Percentiles rank a stretch among this genome's conserved stretches.
phyloP scores from a whole-genome alignment of 2,329 filamentous ascomycete species.

The Boeremia lycopersici region DNA sequence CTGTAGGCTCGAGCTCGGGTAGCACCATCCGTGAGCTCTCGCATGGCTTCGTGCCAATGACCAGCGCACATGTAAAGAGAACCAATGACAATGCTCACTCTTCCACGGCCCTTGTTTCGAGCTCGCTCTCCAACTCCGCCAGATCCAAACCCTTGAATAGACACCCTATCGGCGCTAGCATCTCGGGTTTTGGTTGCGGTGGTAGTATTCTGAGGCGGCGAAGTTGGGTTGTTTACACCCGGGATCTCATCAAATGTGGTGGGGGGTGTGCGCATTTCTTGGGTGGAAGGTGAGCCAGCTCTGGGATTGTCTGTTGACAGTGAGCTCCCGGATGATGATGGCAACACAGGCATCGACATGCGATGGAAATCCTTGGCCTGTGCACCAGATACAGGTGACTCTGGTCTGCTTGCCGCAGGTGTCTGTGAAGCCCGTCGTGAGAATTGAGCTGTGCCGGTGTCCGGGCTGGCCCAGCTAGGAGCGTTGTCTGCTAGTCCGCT shows the following conservation, averaged over 20 bases:
- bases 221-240: slow-evolving; percentile 44
- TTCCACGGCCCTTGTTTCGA: slow-evolving; percentile 79
- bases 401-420: slow-evolving; percentile 33
- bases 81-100: slow-evolving; percentile 79
- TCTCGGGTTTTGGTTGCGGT: slow-evolving; percentile 54
- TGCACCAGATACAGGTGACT: slow-evolving; percentile 43
- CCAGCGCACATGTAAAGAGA: slow-evolving; percentile 88
- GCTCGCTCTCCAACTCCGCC: slow-evolving; percentile 74
- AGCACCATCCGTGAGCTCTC: slow-evolving; percentile 81
- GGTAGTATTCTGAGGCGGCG: slow-evolving; percentile 50
- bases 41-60: slow-evolving; percentile 85
- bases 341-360: slow-evolving; percentile 79
- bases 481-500: slow-evolving; percentile 31
- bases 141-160: slow-evolving; percentile 68
- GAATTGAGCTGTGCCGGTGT: slow-evolving; percentile 28
- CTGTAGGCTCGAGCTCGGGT: slow-evolving; percentile 77
- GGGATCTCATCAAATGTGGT: slow-evolving; percentile 58
- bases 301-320: slow-evolving; percentile 35
- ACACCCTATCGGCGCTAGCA: slow-evolving; percentile 65
- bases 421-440: slow-evolving; percentile 42
- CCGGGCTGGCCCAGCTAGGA: slow-evolving; percentile 39
- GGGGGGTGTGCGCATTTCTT: slow-evolving; percentile 42
- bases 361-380: slow-evolving; percentile 67
- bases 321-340: slow-evolving; percentile 42
- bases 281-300: slow-evolving; percentile 32